Evolutionary conservation across 108 stramenopile genomes (phyloP), one percentile per base, ranked within the genome.

Genomic region (Skeletonema menzelii): DNA sequence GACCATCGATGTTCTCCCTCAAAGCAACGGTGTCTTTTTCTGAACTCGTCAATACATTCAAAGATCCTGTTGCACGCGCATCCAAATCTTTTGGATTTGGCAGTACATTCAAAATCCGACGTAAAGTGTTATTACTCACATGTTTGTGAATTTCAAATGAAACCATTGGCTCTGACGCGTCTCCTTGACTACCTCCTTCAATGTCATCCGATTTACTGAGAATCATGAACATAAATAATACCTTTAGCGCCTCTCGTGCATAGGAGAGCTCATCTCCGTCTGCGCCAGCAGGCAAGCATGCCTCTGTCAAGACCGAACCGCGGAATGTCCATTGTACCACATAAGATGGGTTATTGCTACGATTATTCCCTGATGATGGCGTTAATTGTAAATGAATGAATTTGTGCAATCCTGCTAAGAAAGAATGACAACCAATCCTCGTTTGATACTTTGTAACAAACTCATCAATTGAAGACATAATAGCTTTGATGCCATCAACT

Each of bases 281-380:
- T 38, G 26, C 65, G 6, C 12, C 40, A 24, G 38, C 42, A 61
- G 68, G 60, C 31, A 65, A 49, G 57, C 73, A 75, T 22, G 80
- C 80, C 53, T 81, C 80, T 42, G 73, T 75, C 37, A 81, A 26
- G 15, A 81, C 80, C 20, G 80, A 67, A 56, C 80, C 73, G 27
- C 56, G 56, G 53, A 81, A 75, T 55, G 70, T 75, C 80, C 80
- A 81, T 34, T 63, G 69, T 26, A 81, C 69, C 55, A 75, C 30
- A 42, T 70, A 67, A 1, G n/a, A 30, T 63, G 65, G 47, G 65
- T 72, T 65, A 8, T 26, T 64, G 19, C 27, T 49, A 12, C 12
- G 49, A 28, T 13, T 68, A 8, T 35, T 30, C 27, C 49, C 46
- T 24, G 56, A 13, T 53, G 32, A 53, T 24, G 80, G 58, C 19